phyloP scores from a whole-genome alignment of 768 basidiomycete genomes.

The Coprinopsis strossmayeri region DNA sequence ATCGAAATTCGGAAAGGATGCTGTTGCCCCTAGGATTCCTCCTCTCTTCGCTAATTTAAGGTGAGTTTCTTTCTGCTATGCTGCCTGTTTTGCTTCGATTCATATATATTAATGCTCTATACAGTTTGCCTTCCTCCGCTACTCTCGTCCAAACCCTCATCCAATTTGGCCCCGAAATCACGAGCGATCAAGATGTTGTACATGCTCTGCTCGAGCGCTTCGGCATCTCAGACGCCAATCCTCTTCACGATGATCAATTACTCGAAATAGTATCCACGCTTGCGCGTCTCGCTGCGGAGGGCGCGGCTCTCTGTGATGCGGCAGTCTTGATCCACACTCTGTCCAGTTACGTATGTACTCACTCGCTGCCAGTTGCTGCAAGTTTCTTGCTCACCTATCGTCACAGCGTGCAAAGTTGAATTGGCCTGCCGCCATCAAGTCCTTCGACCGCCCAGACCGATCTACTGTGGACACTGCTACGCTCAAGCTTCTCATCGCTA shows the following conservation, averaged over 20 bases:
- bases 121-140: conserved; percentile 59
- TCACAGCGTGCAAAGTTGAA: conserved; percentile 57
- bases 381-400: conserved; percentile 10
- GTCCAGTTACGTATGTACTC: conserved; percentile 59
- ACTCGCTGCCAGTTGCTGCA: background rate
- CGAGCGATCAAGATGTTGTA: conserved; percentile 64
- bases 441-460: conserved; percentile 82
- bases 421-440: conserved; percentile 78
- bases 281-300: conserved; percentile 66
- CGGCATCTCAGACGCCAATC: conserved; percentile 63
- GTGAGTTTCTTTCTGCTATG: conserved; percentile 30
- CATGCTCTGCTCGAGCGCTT: conserved; percentile 68
- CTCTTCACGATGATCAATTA: conserved; percentile 65
- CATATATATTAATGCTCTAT: conserved; percentile 8
- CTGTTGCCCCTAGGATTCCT: conserved; percentile 65
- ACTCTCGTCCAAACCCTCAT: conserved; percentile 71
- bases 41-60: conserved; percentile 70
- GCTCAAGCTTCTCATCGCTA: conserved; percentile 81
- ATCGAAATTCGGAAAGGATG: conserved; percentile 75
- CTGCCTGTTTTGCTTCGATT: conserved; percentile 12
- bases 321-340: conserved; percentile 68
- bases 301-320: conserved; percentile 66
- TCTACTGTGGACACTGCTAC: conserved; percentile 86
- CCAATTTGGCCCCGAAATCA: conserved; percentile 76
- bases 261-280: conserved; percentile 66